Percentiles rank a stretch among this genome's conserved stretches.
phyloP scores from a whole-genome alignment of 805 yeast genomes.

The Lipomyces mesembrius region DNA sequence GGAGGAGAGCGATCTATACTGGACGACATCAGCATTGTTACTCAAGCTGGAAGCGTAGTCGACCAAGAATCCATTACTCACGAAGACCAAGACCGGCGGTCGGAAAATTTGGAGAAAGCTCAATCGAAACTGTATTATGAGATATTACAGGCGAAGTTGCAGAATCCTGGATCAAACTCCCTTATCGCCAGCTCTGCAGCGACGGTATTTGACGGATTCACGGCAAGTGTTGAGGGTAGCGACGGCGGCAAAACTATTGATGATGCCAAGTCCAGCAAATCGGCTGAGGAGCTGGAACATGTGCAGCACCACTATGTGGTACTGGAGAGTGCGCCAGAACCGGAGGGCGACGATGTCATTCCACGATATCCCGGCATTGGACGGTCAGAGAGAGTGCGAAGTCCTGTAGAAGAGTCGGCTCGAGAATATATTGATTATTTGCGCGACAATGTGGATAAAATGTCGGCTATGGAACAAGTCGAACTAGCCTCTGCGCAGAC shows the following conservation, averaged over 20 bases:
- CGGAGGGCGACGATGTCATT: constrained; percentile 17
- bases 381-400: neutral
- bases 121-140: constrained; percentile 30
- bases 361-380: constrained; percentile 8
- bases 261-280: neutral
- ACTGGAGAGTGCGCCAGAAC: constrained; percentile 19
- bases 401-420: neutral
- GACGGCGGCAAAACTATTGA: neutral
- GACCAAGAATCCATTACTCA: constrained; percentile 10
- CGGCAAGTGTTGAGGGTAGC: neutral
- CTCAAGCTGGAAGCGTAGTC: constrained; percentile 35
- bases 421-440: neutral
- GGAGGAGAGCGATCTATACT: neutral
- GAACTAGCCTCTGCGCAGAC: too few relatives aligned
- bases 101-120: constrained; percentile 22
- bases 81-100: constrained; percentile 18
- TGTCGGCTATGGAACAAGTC: neutral
- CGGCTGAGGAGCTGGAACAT: neutral
- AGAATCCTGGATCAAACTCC: constrained; percentile 17
- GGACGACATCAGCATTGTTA: constrained; percentile 26
- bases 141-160: constrained; percentile 25
- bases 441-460: neutral
- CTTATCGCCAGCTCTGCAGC: constrained; percentile 23
- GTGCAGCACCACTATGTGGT: constrained; percentile 8
- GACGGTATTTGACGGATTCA: constrained; percentile 9